phyloP scores from a whole-genome alignment of 129 eudicot species.

The Logfia minima region DNA sequence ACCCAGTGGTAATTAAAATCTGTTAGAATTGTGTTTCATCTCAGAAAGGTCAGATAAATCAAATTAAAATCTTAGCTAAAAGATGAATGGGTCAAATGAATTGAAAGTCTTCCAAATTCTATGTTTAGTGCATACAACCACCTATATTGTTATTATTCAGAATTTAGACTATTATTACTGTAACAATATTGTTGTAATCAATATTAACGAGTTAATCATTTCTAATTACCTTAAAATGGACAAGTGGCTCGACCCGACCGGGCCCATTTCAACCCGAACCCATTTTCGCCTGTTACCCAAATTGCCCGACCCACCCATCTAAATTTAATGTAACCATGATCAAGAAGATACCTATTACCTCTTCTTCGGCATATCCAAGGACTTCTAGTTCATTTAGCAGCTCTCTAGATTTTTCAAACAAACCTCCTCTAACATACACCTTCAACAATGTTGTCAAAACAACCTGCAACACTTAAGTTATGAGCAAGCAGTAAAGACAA shows the following conservation, averaged over 20 bases:
- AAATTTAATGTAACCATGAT: background rate
- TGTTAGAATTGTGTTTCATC: background rate
- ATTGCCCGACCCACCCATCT: background rate
- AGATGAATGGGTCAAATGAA: background rate
- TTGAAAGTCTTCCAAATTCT: background rate
- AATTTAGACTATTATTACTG: background rate
- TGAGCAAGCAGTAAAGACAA: background rate
- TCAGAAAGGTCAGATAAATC: background rate
- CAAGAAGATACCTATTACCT: slow-evolving; percentile 41
- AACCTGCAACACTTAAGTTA: slow-evolving; percentile 54
- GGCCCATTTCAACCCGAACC: background rate
- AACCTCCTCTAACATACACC: slow-evolving; percentile 84
- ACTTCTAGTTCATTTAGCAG: slow-evolving; percentile 65
- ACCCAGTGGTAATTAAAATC: no score
- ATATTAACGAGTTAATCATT: no score
- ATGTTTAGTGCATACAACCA: background rate
- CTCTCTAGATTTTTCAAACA: slow-evolving; percentile 76
- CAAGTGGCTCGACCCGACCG: background rate
- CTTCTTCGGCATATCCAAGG: slow-evolving; percentile 81
- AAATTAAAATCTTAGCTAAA: background rate
- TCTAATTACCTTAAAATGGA: no score
- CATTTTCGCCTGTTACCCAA: background rate
- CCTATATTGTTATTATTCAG: background rate
- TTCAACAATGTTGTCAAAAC: slow-evolving; percentile 77
- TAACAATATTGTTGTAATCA: background rate